Conservation (phyloP, 192 early-diverging fungal species). For the Blastocladiella britannica region DNA sequence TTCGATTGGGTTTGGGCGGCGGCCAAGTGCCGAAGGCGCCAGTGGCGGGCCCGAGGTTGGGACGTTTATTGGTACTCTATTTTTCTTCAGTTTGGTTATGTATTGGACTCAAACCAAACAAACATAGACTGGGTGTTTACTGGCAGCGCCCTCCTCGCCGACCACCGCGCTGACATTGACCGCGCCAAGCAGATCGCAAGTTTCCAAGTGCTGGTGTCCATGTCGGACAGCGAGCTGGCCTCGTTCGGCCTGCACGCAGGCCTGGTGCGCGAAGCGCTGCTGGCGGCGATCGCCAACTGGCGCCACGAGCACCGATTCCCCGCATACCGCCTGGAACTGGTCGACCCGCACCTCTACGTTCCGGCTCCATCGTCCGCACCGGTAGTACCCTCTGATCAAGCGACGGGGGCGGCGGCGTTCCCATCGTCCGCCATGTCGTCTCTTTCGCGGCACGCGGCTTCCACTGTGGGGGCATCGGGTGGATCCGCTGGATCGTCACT, state of each 20-base stretch:
- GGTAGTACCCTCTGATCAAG: not conserved
- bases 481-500: too few relatives aligned
- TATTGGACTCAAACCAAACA: too few relatives aligned
- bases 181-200: not conserved
- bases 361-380: not conserved
- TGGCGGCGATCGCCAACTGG: not conserved
- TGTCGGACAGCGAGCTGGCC: not conserved
- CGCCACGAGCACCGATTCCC: not conserved
- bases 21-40: not conserved
- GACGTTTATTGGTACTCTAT: not conserved
- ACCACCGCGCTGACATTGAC: not conserved
- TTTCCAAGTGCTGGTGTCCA: not conserved
- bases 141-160: not conserved
- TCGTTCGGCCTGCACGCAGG: not conserved
- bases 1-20: not conserved
- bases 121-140: not conserved
- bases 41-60: not conserved
- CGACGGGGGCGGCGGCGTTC: too few relatives aligned
- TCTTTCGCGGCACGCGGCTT: too few relatives aligned
- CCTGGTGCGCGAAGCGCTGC: not conserved
- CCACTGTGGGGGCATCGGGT: too few relatives aligned
- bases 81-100: too few relatives aligned
- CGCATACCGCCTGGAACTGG: not conserved
- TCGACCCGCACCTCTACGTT: not conserved
- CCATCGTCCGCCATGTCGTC: too few relatives aligned